Evolutionary conservation across 306 rosid species (phyloP).

Genomic region (Trifolium subterraneum): DNA sequence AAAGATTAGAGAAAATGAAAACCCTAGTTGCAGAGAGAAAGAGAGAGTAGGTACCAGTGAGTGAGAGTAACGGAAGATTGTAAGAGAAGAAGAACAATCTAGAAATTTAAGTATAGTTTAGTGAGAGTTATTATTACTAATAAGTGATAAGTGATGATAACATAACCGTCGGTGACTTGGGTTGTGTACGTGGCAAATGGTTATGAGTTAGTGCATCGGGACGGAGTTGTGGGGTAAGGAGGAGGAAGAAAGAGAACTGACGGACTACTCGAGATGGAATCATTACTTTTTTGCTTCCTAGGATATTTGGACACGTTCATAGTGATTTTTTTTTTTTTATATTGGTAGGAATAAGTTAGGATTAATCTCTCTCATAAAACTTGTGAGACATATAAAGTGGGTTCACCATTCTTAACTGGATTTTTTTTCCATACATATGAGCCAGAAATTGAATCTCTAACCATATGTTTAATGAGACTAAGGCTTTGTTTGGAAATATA

Average conservation of each 20-base stretch:
- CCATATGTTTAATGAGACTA: too few species aligned
- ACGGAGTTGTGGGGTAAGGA: slow-evolving; percentile 21
- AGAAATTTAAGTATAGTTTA: not conserved
- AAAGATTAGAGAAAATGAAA: not conserved
- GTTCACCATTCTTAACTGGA: too few species aligned
- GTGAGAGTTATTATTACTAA: not conserved
- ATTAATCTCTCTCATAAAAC: too few species aligned
- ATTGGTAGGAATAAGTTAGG: too few species aligned
- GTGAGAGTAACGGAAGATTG: not conserved
- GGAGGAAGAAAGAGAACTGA: not conserved
- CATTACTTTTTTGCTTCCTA: too few species aligned
- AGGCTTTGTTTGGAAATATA: too few species aligned
- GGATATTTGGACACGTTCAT: too few species aligned
- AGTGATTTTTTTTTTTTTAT: too few species aligned
- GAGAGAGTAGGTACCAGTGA: slow-evolving; percentile 5
- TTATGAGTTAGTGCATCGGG: slow-evolving; percentile 26
- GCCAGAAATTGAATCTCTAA: too few species aligned
- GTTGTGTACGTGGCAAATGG: slow-evolving; percentile 32
- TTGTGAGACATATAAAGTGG: too few species aligned
- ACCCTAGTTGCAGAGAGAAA: not conserved
- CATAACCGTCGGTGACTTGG: slow-evolving; percentile 19
- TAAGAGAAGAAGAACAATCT: not conserved
- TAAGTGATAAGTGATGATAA: slow-evolving; percentile 2
- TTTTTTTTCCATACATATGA: too few species aligned
- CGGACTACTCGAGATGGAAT: not conserved